These are phyloP conservation scores for Clavulina sp. DNA, from an alignment of 768 basidiomycete species.

Conservation along the genomic window DNA sequence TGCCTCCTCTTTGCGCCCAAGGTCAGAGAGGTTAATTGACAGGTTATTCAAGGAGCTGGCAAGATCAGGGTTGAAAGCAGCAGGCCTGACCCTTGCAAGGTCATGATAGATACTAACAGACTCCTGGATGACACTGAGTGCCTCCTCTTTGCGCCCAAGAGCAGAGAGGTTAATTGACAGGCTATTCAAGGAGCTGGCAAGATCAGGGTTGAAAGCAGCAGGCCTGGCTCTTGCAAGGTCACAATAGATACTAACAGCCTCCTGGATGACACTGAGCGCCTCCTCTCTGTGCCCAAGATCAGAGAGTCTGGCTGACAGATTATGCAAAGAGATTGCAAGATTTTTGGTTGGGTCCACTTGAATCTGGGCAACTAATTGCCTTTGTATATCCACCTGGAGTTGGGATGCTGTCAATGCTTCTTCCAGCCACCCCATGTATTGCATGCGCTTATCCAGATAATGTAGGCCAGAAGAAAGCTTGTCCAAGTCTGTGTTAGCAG, in stretches of 20 bases:
- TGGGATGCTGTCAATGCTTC: no score
- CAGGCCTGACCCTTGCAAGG: neutral
- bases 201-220: neutral
- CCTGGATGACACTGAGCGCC: neutral
- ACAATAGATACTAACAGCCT: neutral
- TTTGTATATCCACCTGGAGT: no score
- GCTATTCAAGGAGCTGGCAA: neutral
- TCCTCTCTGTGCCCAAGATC: neutral
- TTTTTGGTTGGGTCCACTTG: no score
- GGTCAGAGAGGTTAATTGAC: neutral
- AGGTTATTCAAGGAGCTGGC: slow-evolving; percentile 1
- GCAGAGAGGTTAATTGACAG: neutral
- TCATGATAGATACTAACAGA: neutral
- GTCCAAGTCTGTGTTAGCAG: no score
- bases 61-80: neutral
- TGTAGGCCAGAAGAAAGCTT: no score
- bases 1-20: neutral
- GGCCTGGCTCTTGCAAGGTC: neutral
- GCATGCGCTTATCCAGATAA: no score
- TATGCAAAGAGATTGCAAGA: no score
- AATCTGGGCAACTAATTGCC: no score
- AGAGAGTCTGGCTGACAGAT: neutral
- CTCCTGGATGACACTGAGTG: neutral
- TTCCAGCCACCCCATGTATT: no score
- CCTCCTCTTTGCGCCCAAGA: neutral